phyloP scores from a whole-genome alignment of 2,329 filamentous ascomycete genomes.

The Aspergillus sp. region DNA sequence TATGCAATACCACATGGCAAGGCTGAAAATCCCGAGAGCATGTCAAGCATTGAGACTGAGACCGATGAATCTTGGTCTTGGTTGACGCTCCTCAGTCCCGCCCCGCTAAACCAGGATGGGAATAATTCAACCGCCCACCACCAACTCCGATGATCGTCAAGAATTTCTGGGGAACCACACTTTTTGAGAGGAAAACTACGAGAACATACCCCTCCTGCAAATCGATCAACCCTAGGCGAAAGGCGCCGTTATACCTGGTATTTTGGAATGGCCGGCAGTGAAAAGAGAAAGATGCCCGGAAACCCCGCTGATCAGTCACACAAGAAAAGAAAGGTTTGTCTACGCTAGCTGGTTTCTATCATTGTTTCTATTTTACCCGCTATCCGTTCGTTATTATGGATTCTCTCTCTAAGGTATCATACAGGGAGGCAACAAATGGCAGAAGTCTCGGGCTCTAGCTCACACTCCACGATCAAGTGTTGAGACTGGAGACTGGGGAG shows the following conservation, averaged over 20 bases:
- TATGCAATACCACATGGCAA: neutral
- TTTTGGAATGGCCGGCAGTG: slow-evolving; percentile 25
- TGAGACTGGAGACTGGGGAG: slow-evolving; percentile 57
- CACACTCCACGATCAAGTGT: slow-evolving; percentile 27
- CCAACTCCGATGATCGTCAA: neutral
- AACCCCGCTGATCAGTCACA: slow-evolving; percentile 22
- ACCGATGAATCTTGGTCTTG: neutral
- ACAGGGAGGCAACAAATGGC: slow-evolving; percentile 33
- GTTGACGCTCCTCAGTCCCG: neutral
- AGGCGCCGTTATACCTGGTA: neutral
- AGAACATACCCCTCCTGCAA: neutral
- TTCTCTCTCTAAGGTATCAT: slow-evolving; percentile 8
- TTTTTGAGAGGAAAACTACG: neutral
- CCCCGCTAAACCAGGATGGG: slow-evolving; percentile 13
- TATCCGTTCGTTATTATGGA: neutral
- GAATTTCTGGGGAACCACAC: slow-evolving; percentile 6
- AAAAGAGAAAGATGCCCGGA: slow-evolving; percentile 34
- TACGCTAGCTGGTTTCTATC: neutral
- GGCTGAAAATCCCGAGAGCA: neutral
- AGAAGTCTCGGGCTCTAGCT: slow-evolving; percentile 18
- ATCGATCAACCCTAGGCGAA: neutral
- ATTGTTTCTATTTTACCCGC: neutral
- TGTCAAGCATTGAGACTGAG: neutral
- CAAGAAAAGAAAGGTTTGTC: slow-evolving; percentile 36
- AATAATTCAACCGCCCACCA: slow-evolving; percentile 5